Evolutionary conservation across 495 filamentous ascomycete genomes (phyloP).

Genomic region (Wilcoxina mikolae): DNA sequence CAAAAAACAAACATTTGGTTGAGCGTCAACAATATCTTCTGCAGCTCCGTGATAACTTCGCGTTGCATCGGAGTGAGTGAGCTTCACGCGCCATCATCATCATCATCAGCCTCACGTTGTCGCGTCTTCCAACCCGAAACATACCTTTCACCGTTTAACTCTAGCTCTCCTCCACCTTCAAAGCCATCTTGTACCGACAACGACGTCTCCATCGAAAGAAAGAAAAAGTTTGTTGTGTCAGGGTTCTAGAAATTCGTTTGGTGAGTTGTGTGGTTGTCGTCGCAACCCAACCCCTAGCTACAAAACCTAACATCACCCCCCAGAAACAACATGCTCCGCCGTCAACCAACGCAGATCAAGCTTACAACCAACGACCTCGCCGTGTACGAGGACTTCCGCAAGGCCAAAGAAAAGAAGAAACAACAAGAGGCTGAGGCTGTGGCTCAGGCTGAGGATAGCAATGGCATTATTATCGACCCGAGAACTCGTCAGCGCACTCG

Average conservation of each 20-base stretch:
- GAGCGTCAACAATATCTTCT: conserved; percentile 23
- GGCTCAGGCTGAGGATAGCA: too few relatives aligned
- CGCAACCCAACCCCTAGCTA: background rate
- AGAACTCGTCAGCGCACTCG: conserved; percentile 24
- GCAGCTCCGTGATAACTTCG: conserved; percentile 21
- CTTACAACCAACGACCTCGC: conserved; percentile 66
- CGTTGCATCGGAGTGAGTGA: conserved; percentile 18
- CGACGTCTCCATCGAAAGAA: too few relatives aligned
- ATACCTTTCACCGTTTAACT: conserved; percentile 19
- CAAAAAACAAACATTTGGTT: conserved; percentile 13
- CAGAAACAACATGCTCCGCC: conserved; percentile 53
- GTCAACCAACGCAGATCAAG: conserved; percentile 60
- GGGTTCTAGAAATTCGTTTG: too few relatives aligned
- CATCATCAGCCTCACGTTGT: background rate
- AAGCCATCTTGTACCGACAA: background rate
- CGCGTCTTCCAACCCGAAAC: background rate
- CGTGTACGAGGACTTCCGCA: conserved; percentile 49
- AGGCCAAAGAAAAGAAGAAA: background rate
- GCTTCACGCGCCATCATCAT: background rate
- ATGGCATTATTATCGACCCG: conserved; percentile 13
- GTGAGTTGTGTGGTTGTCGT: too few relatives aligned
- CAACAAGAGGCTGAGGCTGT: background rate
- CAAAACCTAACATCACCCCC: background rate
- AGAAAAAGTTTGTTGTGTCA: too few relatives aligned
- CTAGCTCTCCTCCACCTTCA: background rate